Conservation (phyloP, 1,139 yeast genomes). For the Ogataea hybrid region DNA sequence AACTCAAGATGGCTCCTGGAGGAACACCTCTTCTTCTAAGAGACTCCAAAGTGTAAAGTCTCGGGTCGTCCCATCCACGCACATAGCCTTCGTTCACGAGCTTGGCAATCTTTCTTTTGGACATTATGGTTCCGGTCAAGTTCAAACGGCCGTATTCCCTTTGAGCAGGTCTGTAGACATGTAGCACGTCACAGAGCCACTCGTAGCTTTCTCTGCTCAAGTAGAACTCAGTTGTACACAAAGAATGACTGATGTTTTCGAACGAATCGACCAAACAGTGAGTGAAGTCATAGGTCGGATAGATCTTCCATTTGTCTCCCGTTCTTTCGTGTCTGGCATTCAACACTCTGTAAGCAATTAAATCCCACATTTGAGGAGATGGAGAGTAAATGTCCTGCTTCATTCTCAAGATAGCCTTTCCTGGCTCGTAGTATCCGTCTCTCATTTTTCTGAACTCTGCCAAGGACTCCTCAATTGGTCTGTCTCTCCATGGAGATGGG, state of each 20-base stretch:
- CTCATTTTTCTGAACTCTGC: slow-evolving; percentile 85
- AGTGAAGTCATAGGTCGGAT: slow-evolving; percentile 98
- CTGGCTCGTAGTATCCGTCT: slow-evolving; percentile 83
- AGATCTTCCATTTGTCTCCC: slow-evolving; percentile 94
- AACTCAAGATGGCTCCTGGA: slow-evolving; percentile 95
- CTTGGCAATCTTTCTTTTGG: slow-evolving; percentile 94
- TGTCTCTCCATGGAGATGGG: slow-evolving; percentile 74
- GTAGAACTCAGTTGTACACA: slow-evolving; percentile 94
- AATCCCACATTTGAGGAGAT: slow-evolving; percentile 99
- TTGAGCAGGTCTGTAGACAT: slow-evolving; percentile 97
- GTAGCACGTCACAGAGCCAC: slow-evolving; percentile 96
- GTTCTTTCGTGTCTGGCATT: slow-evolving; percentile 95
- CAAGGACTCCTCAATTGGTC: slow-evolving; percentile 71
- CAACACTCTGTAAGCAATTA: slow-evolving; percentile 95
- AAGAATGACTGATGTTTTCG: slow-evolving; percentile 92
- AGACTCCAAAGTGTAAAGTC: slow-evolving; percentile 91
- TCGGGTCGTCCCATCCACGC: slow-evolving; percentile 98
- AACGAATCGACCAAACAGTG: slow-evolving; percentile 98
- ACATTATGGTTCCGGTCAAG: slow-evolving; percentile 89
- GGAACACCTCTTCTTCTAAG: slow-evolving; percentile 98
- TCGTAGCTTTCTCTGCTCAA: slow-evolving; percentile 93
- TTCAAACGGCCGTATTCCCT: slow-evolving; percentile 97
- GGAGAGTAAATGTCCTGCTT: slow-evolving; percentile 91
- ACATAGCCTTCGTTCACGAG: slow-evolving; percentile 79
- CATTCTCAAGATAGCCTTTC: slow-evolving; percentile 95